Conservation (phyloP, 2,329 filamentous ascomycete species). For the Blastomyces gilchristii region DNA sequence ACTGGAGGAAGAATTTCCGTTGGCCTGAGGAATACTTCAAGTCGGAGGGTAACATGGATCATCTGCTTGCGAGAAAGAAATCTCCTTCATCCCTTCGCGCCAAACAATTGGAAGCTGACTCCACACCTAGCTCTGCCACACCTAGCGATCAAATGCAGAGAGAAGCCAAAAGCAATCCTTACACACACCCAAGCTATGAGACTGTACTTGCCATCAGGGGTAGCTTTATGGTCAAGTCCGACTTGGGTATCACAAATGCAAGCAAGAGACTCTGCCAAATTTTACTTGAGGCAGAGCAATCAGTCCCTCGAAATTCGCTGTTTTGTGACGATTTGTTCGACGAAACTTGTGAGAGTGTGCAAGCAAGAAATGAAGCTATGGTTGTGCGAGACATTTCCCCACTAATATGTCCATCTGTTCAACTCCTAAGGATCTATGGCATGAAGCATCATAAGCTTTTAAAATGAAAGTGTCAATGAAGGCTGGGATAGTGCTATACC, state of each 20-base stretch:
- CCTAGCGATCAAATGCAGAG: slow-evolving; percentile 18
- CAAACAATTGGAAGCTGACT: slow-evolving; percentile 16
- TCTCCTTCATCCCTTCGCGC: slow-evolving; percentile 12
- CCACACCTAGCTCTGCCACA: slow-evolving; percentile 11
- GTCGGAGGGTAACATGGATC: slow-evolving; percentile 20
- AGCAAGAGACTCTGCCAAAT: slow-evolving; percentile 19
- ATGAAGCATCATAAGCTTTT: slow-evolving; percentile 16
- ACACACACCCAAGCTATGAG: slow-evolving; percentile 12
- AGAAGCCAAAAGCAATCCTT: slow-evolving; percentile 14
- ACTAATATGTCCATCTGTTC: slow-evolving; percentile 29
- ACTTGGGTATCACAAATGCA: slow-evolving; percentile 17
- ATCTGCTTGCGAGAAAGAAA: slow-evolving; percentile 25
- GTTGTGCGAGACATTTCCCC: slow-evolving; percentile 28
- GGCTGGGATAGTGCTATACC: too few relatives aligned
- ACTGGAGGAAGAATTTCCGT: slow-evolving; percentile 18
- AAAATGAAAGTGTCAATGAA: too few relatives aligned
- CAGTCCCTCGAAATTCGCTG: slow-evolving; percentile 21
- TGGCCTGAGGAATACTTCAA: slow-evolving; percentile 23
- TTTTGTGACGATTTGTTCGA: slow-evolving; percentile 29
- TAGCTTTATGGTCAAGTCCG: slow-evolving; percentile 1
- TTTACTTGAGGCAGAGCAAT: slow-evolving; percentile 21
- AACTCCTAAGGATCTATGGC: slow-evolving; percentile 21
- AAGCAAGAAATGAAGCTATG: slow-evolving; percentile 25
- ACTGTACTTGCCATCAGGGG: not conserved
- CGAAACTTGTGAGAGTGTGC: slow-evolving; percentile 22